Percentiles rank a stretch among this genome's conserved stretches.
Conservation (phyloP, 129 eudicot genomes). For the Artemisia annua region DNA sequence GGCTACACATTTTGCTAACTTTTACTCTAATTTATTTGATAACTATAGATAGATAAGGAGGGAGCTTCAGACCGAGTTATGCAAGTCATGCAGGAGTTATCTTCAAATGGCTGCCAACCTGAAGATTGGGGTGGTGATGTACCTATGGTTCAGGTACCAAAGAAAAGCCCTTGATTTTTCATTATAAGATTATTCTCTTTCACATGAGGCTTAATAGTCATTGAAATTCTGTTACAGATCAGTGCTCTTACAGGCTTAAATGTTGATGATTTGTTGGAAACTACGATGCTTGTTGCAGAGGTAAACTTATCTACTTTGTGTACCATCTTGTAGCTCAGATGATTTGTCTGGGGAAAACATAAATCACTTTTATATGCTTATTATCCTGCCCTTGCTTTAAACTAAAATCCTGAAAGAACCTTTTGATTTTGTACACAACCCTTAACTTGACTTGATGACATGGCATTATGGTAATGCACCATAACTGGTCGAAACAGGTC, state of each 20-base stretch:
- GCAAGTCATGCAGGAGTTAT: slow-evolving; percentile 96
- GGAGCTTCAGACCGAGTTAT: slow-evolving; percentile 93
- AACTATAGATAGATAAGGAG: slow-evolving; percentile 82
- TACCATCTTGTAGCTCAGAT: neutral
- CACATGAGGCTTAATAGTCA: neutral
- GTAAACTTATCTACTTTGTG: slow-evolving; percentile 31
- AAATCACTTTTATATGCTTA: neutral
- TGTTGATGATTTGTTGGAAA: slow-evolving; percentile 87
- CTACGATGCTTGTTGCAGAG: slow-evolving; percentile 97
- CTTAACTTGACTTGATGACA: neutral
- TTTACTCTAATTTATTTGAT: slow-evolving; percentile 9
- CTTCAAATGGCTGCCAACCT: slow-evolving; percentile 77
- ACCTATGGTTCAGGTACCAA: slow-evolving; percentile 85
- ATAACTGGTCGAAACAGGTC: slow-evolving; percentile 1
- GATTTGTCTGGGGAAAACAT: neutral
- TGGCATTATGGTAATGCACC: slow-evolving; percentile 7
- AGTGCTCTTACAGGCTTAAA: slow-evolving; percentile 94
- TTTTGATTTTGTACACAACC: neutral
- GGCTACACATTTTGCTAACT: slow-evolving; percentile 4
- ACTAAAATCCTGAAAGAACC: neutral
- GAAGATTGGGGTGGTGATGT: slow-evolving; percentile 99
- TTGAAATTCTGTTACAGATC: slow-evolving; percentile 47
- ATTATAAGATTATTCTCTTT: neutral
- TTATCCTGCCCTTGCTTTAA: slow-evolving; percentile 7
- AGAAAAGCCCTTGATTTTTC: slow-evolving; percentile 15